Base-by-base conservation (phyloP, 306 rosid species). In the Ochetophila trinervis region DNA sequence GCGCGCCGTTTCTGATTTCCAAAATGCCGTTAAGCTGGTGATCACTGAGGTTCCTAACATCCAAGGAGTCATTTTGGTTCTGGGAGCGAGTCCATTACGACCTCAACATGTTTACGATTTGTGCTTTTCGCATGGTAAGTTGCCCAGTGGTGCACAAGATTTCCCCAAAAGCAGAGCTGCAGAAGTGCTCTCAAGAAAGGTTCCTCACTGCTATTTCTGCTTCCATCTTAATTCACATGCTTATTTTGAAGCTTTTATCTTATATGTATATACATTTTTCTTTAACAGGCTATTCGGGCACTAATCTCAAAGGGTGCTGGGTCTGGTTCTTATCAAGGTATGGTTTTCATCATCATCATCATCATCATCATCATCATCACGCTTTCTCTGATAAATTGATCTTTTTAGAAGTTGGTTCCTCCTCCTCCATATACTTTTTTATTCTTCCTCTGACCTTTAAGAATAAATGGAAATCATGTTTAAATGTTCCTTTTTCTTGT, bases 261-360 rank as follows among this genome's bases (percentile, higher is more conserved):
- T 65, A 60, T 65, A n/a, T 62, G n/a, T n/a, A 53, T 57, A 27
- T 51, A 54, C 63, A 44, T 24, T 78, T 78, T 70, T 68, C 64
- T 69, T 71, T 74, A 42, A 67, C 85, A 87, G 97, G 98, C 86
- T 3, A 83, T 89, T 78, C 86, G 95, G 77, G 80, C 78, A 10
- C 72, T 93, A 79, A 71, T 93, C 62, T 79, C 94, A 22, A 80
- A 69, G 82, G 87, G 83, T 36, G 99, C 85, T 57, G 99, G 99
- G 8, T 84, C 94, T 70, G 83, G 62, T 60, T 68, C 83, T 35
- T 90, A 84, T 84, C 91, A 87, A 21, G 95, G 97, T 90, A 78
- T 62, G 50, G 6, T 52, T 9, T 4, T 47, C 0, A 2, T 18
- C 53, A 48, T 51, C n/a, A n/a, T n/a, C n/a, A n/a, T n/a, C n/a